Base-by-base conservation (phyloP, 2,329 filamentous ascomycete species). In the Tetracladium maxilliforme region DNA sequence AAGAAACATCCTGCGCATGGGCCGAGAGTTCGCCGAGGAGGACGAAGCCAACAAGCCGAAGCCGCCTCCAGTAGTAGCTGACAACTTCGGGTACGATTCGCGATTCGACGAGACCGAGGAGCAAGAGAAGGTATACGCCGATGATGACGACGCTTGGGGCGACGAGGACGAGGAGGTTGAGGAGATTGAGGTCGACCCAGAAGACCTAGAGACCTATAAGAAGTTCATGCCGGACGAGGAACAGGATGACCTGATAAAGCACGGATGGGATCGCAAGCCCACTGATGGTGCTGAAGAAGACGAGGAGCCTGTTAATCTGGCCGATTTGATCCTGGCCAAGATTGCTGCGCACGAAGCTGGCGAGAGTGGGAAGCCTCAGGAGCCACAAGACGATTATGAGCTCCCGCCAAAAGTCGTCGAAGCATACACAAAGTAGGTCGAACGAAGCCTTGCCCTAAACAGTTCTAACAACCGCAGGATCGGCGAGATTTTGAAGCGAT, bases 391-490 rank as follows among this genome's bases (percentile, higher is more conserved):
- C 33, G 79, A 83, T 12, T 74, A 83, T 24, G 80, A 93, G 45
- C 61, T 98, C 25, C 84, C 84, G 3, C 76, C 76, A 21, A 94
- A 93, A 54, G 84, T 94, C 10, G 66, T 94, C 10, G 87, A 95
- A 45, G 87, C 93, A 10, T 95, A 92, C 49, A 78, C 79, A 32
- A 92, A 93, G 72, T 81, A 56, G 31, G 55, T 39, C 10, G 24
- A 16, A n/a, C 23, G 12, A 10, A 16, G 10, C 16, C 9, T 12
- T 19, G 20, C 11, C 6, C 5, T 29, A 13, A 21, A 21, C 36
- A 24, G 31, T 34, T 14, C 25, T 29, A 10, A 32, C 20, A 24
- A 30, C 21, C 24, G 4, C 23, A 83, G 75, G 56, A 75, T 93
- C 39, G 87, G 86, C 32, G 62, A 86, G 37, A 77, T 95, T 32